phyloP scores from a whole-genome alignment of 1,284 basidiomycete genomes.

The Exsudoporus floridanus region DNA sequence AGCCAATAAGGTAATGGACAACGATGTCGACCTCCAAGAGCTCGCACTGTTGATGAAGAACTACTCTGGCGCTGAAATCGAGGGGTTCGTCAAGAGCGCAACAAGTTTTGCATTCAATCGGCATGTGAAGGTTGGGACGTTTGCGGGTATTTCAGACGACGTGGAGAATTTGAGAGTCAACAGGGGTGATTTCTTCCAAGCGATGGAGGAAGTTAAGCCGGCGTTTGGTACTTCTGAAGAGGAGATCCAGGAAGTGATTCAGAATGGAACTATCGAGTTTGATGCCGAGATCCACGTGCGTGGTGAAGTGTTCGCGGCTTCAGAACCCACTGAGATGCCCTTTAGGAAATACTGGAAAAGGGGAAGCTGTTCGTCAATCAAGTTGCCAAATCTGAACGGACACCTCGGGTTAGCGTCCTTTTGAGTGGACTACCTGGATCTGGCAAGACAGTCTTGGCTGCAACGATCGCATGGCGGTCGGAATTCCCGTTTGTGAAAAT shows the following conservation, averaged over 20 bases:
- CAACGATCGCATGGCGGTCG: constrained; percentile 91
- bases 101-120: constrained; percentile 98
- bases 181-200: constrained; percentile 85
- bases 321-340: constrained; percentile 10
- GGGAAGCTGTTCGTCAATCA: constrained; percentile 96
- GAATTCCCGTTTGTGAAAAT: constrained; percentile 98
- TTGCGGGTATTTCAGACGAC: constrained; percentile 95
- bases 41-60: constrained; percentile 91
- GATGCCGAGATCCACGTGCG: constrained; percentile 72
- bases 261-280: constrained; percentile 97
- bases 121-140: constrained; percentile 96
- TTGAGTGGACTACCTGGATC: constrained; percentile 89
- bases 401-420: constrained; percentile 89
- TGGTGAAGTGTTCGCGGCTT: constrained; percentile 15
- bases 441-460: constrained; percentile 95
- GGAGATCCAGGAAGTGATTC: constrained; percentile 90
- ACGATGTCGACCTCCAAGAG: constrained; percentile 83
- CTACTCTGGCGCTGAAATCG: constrained; percentile 97
- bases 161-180: constrained; percentile 93
- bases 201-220: constrained; percentile 93
- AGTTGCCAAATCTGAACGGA: constrained; percentile 86
- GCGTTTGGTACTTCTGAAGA: constrained; percentile 98
- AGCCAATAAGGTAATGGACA: constrained; percentile 86
- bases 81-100: constrained; percentile 95
- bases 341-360: constrained; percentile 82